Evolutionary conservation across 176 grass and related monocot species (phyloP), one percentile per base, ranked within the genome.

Genomic region (Chrysopogon serrulatus): DNA sequence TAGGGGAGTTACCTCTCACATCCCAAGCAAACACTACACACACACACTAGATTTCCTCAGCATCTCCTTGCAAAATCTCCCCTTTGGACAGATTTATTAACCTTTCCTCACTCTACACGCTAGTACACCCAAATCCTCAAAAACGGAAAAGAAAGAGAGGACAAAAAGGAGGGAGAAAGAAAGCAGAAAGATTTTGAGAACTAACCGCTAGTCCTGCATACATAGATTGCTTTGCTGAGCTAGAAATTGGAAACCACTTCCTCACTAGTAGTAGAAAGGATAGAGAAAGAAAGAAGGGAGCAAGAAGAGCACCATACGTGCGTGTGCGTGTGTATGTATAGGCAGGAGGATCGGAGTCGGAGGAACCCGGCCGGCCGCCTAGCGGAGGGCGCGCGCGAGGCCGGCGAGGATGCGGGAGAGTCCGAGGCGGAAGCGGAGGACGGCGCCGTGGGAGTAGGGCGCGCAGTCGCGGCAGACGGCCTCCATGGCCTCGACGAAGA

Each of bases 401-500:
- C 81, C 77, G 54, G 81, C 2, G 85, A 90, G 72, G 83, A 97
- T 81, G 32, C 92, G 95, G 18, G 75, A 80, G 64, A 94, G 34
- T 1, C 90, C 95, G 56, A 88, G 90, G 24, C 83, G 90, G 92
- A 97, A 33, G 0, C 92, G 83, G 2, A 77, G 0, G 88, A 90
- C 83, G 84, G 90, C 88, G 62, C 86, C 69, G n/a, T 85, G 90
- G 28, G 88, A 97, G 76, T 85, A 86, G 1, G 85, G 92, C 35
- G 88, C 88, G 57, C 80, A 86, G 49, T 97, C 95, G 48, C 90
- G 79, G 80, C 73, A 72, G 65, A 92, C 21, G 26, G 78, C 51
- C 92, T 97, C 80, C n/a, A 94, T 66, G 23, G 95, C 84, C 79
- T 94, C 81, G 60, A 97, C 84, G 88, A 97, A 97, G 14, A 90